Evolutionary conservation across 495 filamentous ascomycete genomes (phyloP), one percentile per base, ranked within the genome.

Genomic region (Podospora pseudopauciseta): DNA sequence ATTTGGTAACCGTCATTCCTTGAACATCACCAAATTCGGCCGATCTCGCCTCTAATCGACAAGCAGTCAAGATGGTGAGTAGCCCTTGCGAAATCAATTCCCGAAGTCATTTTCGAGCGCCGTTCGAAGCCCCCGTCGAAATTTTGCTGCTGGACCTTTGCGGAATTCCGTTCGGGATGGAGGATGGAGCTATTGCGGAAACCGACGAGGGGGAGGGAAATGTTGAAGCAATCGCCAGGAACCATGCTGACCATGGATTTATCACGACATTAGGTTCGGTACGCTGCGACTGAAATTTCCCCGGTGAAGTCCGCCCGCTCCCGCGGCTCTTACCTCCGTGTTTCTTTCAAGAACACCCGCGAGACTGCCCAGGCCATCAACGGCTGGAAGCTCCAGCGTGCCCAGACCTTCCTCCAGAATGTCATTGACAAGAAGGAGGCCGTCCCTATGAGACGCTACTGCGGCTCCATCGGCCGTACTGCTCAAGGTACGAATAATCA

Each of bases 331-430:
- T 98, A 98, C 88, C 92, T 99, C 73, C 94, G 95, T 77, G 93
- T 97, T 79, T 95, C 91, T 75, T 97, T 97, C 91, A 98, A 98
- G 89, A 98, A 99, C 89, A 97, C 95, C 82, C 92, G 94, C 79
- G 96, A 99, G 87, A 97, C 95, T 72, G 96, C 95, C 67, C 94
- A 97, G 86, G 93, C 94, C 71, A 93, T 98, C 89, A 97, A 92
- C 83, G 94, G 95, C 83, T 97, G 94, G 95, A 98, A 98, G 87
- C 86, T 98, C 77, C 85, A 90, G 82, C 95, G 95, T 78, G 96
- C 95, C 71, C 84, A 97, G 74, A 87, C 85, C 77, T 99, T 94
- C 89, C 90, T 99, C 79, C 92, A 95, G 85, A 97, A 98, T 81
- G 95, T 99, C 73, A 88, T 89, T 80, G 89, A 90, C 82, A 92